Evolutionary conservation across 805 yeast species (phyloP).

Genomic region (Ogataea populi-albae): DNA sequence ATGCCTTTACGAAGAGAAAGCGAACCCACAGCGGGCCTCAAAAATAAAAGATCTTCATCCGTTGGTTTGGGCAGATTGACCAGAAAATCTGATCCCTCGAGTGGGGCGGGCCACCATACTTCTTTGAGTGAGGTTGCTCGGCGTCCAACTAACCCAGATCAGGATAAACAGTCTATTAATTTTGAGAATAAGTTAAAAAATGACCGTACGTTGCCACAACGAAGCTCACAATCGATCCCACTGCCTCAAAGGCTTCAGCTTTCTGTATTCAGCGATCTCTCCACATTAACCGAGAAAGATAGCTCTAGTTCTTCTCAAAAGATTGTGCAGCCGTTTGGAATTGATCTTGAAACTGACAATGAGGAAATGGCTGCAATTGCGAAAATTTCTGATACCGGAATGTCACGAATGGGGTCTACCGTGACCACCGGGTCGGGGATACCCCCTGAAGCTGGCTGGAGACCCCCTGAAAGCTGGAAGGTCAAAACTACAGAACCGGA

Average conservation of each 20-base stretch:
- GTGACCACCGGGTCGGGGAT: conserved; percentile 14
- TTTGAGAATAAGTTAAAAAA: too few relatives aligned
- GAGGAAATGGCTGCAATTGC: conserved; percentile 22
- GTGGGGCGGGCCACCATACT: background rate
- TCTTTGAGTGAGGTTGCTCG: background rate
- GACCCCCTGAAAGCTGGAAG: conserved; percentile 63
- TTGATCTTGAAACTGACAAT: conserved; percentile 25
- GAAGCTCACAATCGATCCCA: conserved; percentile 7
- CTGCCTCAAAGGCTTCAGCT: conserved; percentile 8
- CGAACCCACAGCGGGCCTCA: conserved; percentile 14
- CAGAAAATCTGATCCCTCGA: conserved; percentile 16
- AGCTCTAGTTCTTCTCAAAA: background rate
- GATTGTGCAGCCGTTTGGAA: conserved; percentile 15
- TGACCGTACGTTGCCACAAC: too few relatives aligned
- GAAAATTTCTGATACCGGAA: conserved; percentile 14
- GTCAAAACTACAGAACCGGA: conserved; percentile 39
- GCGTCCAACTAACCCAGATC: too few relatives aligned
- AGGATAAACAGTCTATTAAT: too few relatives aligned
- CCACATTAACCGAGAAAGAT: background rate
- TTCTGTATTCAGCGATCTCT: conserved; percentile 1
- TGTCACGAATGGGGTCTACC: conserved; percentile 26
- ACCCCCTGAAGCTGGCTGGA: conserved; percentile 36
- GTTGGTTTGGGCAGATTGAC: conserved; percentile 2
- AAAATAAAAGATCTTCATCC: conserved; percentile 1
- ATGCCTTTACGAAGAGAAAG: conserved; percentile 30